Evolutionary conservation across 2,329 filamentous ascomycete genomes (phyloP).

Genomic region (Trichoderma guizhouense): DNA sequence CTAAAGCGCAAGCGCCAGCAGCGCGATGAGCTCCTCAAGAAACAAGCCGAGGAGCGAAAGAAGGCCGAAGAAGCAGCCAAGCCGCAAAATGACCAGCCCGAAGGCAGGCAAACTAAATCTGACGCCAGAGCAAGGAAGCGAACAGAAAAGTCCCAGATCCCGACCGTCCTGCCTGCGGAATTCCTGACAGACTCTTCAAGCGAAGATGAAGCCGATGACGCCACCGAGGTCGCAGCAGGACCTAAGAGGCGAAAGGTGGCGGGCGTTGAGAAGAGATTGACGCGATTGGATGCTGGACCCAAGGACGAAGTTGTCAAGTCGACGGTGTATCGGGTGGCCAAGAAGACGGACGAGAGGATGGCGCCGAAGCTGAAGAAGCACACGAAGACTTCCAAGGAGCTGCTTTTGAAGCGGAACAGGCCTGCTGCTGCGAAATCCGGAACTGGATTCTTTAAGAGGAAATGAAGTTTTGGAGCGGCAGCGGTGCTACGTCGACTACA

Average conservation of each 20-base stretch:
- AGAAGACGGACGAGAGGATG: slow-evolving; percentile 44
- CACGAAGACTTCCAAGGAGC: slow-evolving; percentile 41
- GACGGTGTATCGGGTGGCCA: slow-evolving; percentile 52
- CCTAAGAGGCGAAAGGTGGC: slow-evolving; percentile 46
- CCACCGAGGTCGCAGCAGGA: slow-evolving; percentile 24
- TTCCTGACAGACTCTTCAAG: slow-evolving; percentile 52
- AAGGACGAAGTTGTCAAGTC: slow-evolving; percentile 49
- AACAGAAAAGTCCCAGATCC: slow-evolving; percentile 37
- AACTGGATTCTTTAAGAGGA: slow-evolving; percentile 42
- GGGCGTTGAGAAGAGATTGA: slow-evolving; percentile 37
- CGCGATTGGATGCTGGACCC: slow-evolving; percentile 38
- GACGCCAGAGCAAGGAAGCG: slow-evolving; percentile 24
- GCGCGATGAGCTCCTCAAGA: slow-evolving; percentile 51
- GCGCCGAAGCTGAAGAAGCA: slow-evolving; percentile 47
- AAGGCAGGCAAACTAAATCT: slow-evolving; percentile 7
- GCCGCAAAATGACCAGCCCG: slow-evolving; percentile 21
- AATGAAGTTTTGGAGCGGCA: neutral
- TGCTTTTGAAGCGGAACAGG: slow-evolving; percentile 46
- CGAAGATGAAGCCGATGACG: slow-evolving; percentile 38
- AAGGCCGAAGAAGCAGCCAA: slow-evolving; percentile 27
- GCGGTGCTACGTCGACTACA: neutral
- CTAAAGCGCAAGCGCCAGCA: slow-evolving; percentile 56
- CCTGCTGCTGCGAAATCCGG: slow-evolving; percentile 32
- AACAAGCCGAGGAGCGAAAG: slow-evolving; percentile 53
- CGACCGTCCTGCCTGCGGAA: slow-evolving; percentile 50